Evolutionary conservation across 495 filamentous ascomycete species (phyloP).

Genomic region (Aspergillus funiculosus): DNA sequence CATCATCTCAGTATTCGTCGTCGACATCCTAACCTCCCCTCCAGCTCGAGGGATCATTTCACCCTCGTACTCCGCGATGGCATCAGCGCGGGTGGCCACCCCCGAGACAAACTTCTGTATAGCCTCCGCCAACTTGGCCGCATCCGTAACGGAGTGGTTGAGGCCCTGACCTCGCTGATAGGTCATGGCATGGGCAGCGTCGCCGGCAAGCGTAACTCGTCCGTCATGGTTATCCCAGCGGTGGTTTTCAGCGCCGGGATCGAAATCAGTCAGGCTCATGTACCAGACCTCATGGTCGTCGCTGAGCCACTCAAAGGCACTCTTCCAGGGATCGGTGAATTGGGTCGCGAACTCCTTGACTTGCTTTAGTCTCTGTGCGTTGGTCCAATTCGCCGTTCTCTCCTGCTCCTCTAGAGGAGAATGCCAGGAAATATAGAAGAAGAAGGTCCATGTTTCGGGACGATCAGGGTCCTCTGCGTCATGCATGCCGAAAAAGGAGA

Average conservation of each 20-base stretch:
- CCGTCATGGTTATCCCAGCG: slow-evolving; percentile 35
- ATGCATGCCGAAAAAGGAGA: slow-evolving; percentile 27
- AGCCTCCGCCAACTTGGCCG: slow-evolving; percentile 32
- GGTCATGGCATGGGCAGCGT: slow-evolving; percentile 49
- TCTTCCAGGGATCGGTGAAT: slow-evolving; percentile 20
- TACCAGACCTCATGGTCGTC: slow-evolving; percentile 26
- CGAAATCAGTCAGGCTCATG: slow-evolving; percentile 24
- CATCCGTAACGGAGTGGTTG: slow-evolving; percentile 45
- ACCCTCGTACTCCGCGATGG: slow-evolving; percentile 37
- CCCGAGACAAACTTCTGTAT: slow-evolving; percentile 22
- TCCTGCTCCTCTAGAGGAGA: slow-evolving; percentile 28
- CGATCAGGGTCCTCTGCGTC: slow-evolving; percentile 32
- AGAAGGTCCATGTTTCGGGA: slow-evolving; percentile 43
- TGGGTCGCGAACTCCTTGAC: slow-evolving; percentile 17
- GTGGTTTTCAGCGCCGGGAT: slow-evolving; percentile 13
- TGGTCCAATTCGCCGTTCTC: slow-evolving; percentile 16
- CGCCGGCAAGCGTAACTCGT: slow-evolving; percentile 43
- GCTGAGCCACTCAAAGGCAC: slow-evolving; percentile 18
- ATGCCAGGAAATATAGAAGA: slow-evolving; percentile 30
- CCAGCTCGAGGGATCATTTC: slow-evolving; percentile 46
- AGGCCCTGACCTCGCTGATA: slow-evolving; percentile 46
- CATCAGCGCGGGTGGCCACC: slow-evolving; percentile 8
- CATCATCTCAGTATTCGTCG: slow-evolving; percentile 37
- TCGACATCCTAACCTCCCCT: slow-evolving; percentile 39
- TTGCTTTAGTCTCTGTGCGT: slow-evolving; percentile 18